A percentile compares a stretch with the other conserved stretches of the same genome.
These are phyloP conservation scores for Pleochaeta shiraiana DNA, from an alignment of 2,329 filamentous ascomycete species.

Conservation along the genomic window DNA sequence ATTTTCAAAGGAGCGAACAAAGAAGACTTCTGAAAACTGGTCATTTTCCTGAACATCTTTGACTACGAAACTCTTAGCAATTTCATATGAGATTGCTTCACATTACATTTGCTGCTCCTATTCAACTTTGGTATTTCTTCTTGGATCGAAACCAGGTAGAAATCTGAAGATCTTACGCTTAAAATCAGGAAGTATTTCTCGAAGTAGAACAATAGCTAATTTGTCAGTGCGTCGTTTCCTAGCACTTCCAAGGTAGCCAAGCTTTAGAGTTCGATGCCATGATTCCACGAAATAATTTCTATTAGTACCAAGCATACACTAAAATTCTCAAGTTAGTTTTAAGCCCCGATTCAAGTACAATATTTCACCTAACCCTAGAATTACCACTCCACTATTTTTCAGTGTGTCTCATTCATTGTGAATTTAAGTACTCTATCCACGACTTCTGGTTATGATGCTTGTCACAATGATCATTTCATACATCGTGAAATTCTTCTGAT, in stretches of 20 bases:
- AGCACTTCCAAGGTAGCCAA: not conserved
- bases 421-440: not conserved
- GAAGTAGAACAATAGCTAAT: not conserved
- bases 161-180: not conserved
- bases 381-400: not conserved
- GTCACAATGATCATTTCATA: not conserved
- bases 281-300: not conserved
- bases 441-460: not conserved
- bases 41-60: not conserved
- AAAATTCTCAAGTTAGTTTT: not conserved
- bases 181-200: not conserved
- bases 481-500: not conserved
- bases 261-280: not conserved
- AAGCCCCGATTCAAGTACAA: no score
- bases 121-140: not conserved
- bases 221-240: not conserved
- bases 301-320: not conserved
- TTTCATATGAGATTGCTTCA: not conserved
- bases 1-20: no score
- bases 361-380: not conserved
- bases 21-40: no score
- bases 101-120: not conserved
- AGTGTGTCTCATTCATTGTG: not conserved
- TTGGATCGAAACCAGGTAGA: not conserved
- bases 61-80: not conserved